Evolutionary conservation across 176 grass and related monocot species (phyloP).

Genomic region (Microstegium vimineum): DNA sequence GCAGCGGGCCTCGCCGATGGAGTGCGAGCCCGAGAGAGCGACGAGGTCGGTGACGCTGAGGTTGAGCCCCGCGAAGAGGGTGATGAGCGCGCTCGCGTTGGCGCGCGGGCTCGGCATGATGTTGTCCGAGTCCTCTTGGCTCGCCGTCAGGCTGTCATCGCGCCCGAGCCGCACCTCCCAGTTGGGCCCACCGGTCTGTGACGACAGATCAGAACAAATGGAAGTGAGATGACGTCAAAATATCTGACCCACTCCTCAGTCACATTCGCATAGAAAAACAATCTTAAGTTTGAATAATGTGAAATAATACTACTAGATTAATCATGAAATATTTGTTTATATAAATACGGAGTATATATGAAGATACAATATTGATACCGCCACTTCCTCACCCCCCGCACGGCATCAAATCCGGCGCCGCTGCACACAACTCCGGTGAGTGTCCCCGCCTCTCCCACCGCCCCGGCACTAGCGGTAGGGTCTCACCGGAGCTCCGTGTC

Average conservation of each 20-base stretch:
- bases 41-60: conserved; percentile 73
- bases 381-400: no score
- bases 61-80: conserved; percentile 63
- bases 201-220: neutral
- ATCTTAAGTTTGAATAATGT: neutral
- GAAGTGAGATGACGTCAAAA: neutral
- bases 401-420: no score
- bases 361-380: neutral
- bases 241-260: neutral
- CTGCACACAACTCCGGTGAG: no score
- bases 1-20: conserved; percentile 78
- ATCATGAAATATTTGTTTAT: neutral
- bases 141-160: conserved; percentile 71
- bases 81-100: conserved; percentile 61
- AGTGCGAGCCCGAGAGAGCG: conserved; percentile 87
- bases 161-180: conserved; percentile 84
- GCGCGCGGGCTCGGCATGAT: conserved; percentile 88
- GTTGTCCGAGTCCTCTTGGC: conserved; percentile 61
- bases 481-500: no score
- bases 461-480: no score
- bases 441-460: no score
- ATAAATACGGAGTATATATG: neutral
- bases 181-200: conserved; percentile 72
- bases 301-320: neutral
- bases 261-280: neutral